Evolutionary conservation across 805 yeast species (phyloP), one percentile per base, ranked within the genome.

Genomic region (Pichia gijzeniarum): DNA sequence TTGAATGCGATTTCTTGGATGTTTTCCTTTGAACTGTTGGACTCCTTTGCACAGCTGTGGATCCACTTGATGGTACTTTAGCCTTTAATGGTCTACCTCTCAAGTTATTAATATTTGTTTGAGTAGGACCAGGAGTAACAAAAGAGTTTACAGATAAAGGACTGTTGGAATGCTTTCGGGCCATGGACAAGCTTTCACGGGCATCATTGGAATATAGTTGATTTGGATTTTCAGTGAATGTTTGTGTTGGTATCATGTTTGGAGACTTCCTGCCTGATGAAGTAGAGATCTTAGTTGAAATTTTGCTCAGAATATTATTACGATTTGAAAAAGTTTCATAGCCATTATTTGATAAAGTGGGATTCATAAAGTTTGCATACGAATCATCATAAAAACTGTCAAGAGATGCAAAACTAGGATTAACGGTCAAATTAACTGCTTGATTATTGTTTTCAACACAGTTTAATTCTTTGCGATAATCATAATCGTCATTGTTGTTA

Each of bases 391-490:
- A 80, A 48, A 76, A 73, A 58, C 89, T 79, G 56, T 82, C 89
- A 57, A 85, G 65, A 0, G 90, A 83, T 1, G 91, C 91, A 68
- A 82, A 83, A 50, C 89, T 82, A 35, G 85, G 85, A 49, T 78
- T 81, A 14, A 81, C 51, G 2, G 50, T 36, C 18, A 44, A 25
- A 10, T 51, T 41, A 2, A 43, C 52, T 10, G 50, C 43, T 20
- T 49, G 45, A 12, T 16, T 13, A 3, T 35, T 21, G 2, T 27
- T 20, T 9, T 50, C 55, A 9, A 47, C 32, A n/a, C 43, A 27
- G 17, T 43, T 40, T 12, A 56, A 44, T 4, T 53, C 60, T 16
- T 49, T 47, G 46, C 57, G 44, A 41, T 41, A 59, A 35, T 58
- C 64, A 41, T 44, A 59, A 3, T 49, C 40, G 20, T 33, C 25